phyloP scores from a whole-genome alignment of 768 basidiomycete genomes.

The Boletus edulis region DNA sequence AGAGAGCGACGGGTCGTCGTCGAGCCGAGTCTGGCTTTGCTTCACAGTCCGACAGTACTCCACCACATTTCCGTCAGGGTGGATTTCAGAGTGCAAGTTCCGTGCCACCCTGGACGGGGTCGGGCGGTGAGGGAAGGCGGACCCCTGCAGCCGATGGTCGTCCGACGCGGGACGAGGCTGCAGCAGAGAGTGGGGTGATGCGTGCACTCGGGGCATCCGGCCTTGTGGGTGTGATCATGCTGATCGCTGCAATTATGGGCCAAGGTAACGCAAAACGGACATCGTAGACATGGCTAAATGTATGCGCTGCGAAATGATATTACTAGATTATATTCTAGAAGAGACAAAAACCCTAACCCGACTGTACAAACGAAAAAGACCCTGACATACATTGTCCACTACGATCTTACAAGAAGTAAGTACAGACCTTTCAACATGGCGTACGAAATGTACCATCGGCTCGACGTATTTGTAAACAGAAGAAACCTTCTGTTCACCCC shows the following conservation, averaged over 20 bases:
- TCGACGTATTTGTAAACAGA: neutral
- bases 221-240: slow-evolving; percentile 25
- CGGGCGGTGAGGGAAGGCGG: slow-evolving; percentile 1
- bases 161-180: slow-evolving; percentile 22
- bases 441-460: too few relatives aligned
- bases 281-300: slow-evolving; percentile 3
- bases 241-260: slow-evolving; percentile 19
- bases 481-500: neutral
- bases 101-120: slow-evolving; percentile 3
- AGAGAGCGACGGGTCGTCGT: slow-evolving; percentile 26
- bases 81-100: slow-evolving; percentile 5
- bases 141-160: neutral
- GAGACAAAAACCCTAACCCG: too few relatives aligned
- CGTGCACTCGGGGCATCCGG: slow-evolving; percentile 30
- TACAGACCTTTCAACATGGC: too few relatives aligned
- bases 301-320: neutral
- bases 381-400: too few relatives aligned
- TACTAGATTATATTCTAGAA: too few relatives aligned
- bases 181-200: slow-evolving; percentile 24
- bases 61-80: neutral
- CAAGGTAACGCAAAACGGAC: slow-evolving; percentile 12
- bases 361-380: too few relatives aligned
- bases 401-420: too few relatives aligned
- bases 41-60: neutral
- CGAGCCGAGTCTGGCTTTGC: neutral